Evolutionary conservation across 148 eudicot genomes (phyloP), one percentile per base, ranked within the genome.

Genomic region (Arctostaphylos glauca): DNA sequence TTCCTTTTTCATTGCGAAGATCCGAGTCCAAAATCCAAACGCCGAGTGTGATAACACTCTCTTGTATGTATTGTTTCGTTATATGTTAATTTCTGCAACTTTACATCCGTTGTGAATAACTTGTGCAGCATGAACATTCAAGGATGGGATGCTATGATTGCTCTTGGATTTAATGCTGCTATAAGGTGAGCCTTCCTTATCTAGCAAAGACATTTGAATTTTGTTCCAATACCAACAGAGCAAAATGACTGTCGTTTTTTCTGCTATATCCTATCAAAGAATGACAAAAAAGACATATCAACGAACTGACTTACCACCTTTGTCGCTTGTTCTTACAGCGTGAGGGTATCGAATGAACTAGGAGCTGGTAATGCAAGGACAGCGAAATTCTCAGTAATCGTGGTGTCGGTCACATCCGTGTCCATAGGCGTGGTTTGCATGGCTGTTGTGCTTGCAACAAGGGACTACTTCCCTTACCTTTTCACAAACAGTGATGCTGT

Each of bases 71-170:
- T 18, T 9, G 6, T 19, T 59, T 23, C 18, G 64, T 9, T 8
- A 7, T 60, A n/a, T 1, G 67, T 2, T 23, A 5, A 6, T 25
- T 60, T n/a, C 10, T 60, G 67, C 67, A 0, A 19, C 67, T 60
- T 60, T 60, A 73, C 46, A 38, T 23, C 23, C 38, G 62, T 46
- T 49, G 21, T 10, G 23, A 76, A 43, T 19, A 18, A 66, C n/a
- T 71, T 53, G 48, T 90, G 84, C 90, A 94, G 98, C 88, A 91
- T 94, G 98, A 94, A 94, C 80, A 90, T 94, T 80, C 84, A 89
- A 72, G 94, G 98, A 81, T 94, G 98, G 98, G 94, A 91, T 88
- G 93, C 93, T 3, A 94, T 94, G 95, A 92, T 92, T 80, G 92
- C 94, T 10, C 80, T 92, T 9, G 98, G 98, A 58, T 94, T 94